A percentile compares a stretch with the other conserved stretches of the same genome.
phyloP scores from a whole-genome alignment of 2,329 filamentous ascomycete species.

The Atkinsonella texensis region DNA sequence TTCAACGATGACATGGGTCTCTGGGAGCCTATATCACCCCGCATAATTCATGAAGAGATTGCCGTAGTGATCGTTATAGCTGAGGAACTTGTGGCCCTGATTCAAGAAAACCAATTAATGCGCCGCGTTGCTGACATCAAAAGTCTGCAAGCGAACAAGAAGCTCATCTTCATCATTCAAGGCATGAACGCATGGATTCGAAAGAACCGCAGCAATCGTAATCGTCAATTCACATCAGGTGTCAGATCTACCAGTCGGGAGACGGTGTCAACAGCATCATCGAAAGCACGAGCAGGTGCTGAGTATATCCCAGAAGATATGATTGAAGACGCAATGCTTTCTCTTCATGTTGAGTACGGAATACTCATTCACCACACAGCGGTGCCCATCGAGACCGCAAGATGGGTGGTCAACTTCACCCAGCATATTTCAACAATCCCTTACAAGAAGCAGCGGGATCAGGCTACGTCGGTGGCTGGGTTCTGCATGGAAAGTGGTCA shows the following conservation, averaged over 20 bases:
- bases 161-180: conserved; percentile 60
- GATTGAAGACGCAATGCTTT: conserved; percentile 59
- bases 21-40: conserved; percentile 51
- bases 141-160: conserved; percentile 36
- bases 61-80: conserved; percentile 50
- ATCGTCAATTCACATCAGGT: conserved; percentile 54
- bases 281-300: conserved; percentile 19
- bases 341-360: conserved; percentile 55
- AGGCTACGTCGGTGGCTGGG: conserved; percentile 38
- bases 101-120: conserved; percentile 40
- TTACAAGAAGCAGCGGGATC: conserved; percentile 47
- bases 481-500: conserved; percentile 77
- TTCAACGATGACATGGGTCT: conserved; percentile 49
- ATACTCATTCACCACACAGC: conserved; percentile 60
- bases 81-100: conserved; percentile 52
- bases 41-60: conserved; percentile 44
- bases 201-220: conserved; percentile 55
- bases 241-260: conserved; percentile 37
- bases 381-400: conserved; percentile 49
- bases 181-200: conserved; percentile 54
- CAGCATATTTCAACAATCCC: conserved; percentile 68
- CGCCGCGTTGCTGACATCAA: conserved; percentile 46
- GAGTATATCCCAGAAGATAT: conserved; percentile 53
- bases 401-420: conserved; percentile 63
- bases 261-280: conserved; percentile 16